Base-by-base conservation (phyloP, 495 filamentous ascomycete species). In the Aspergillus biplanus region DNA sequence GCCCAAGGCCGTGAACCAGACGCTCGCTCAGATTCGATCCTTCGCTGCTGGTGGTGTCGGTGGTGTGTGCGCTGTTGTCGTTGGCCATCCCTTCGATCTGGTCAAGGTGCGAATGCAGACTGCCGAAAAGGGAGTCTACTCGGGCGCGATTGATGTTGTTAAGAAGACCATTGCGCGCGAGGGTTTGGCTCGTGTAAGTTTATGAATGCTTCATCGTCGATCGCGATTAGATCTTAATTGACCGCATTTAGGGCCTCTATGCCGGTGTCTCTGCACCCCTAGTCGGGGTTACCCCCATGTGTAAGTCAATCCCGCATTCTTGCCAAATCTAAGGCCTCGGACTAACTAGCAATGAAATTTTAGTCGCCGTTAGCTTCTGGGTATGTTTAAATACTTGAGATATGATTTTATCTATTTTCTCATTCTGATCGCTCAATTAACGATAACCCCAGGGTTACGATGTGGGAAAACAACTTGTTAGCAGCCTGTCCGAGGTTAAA, bases 91-190 rank as follows among this genome's bases (percentile, higher is more conserved):
- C 7, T 99, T 99, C 71, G 95, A 99, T 71, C 81, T 99, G 63
- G 94, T 98, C 70, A 99, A 99, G 78, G 95, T 99, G 61, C 90
- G 96, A 42, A 74, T 99, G 74, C 95, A 99, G 82, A 99, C 95
- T 1, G 92, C 95, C 16, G 92, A 97, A 77, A 90, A 87, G 80
- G 96, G 95, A 12, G 90, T 97, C 50, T 98, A 99, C 76, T 87
- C 81, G 12, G 87, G 90, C 35, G 95, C 96, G 7, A 85, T 98
- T 65, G 96, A 99, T 80, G 93, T 97, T 6, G 93, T 97, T 65
- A 79, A 84, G 73, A 96, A 87, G 81, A 92, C 90, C 16, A 74
- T 98, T 59, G 92, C 93, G 27, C 86, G 91, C 63, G 96, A 98
- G 78, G 95, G 95, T 0, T 69, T 96, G 66, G 78, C 85, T 54